These are phyloP conservation scores for Candida gigantensis DNA, from an alignment of 1,139 yeast species.

Conservation along the genomic window DNA sequence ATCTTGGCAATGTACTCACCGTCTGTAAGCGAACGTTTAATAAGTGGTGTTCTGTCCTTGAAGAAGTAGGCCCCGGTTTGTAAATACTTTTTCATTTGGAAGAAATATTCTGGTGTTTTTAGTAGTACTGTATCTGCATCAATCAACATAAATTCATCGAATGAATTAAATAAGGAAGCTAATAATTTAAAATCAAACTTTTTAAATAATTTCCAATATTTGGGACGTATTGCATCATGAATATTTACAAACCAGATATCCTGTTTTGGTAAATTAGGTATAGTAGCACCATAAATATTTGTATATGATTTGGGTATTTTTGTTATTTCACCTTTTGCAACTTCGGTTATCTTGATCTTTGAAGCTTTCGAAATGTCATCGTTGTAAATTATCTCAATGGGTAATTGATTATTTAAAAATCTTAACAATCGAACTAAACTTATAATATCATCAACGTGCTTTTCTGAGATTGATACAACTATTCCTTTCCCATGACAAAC, in stretches of 20 bases:
- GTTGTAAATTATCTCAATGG: constrained; percentile 37
- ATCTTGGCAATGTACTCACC: constrained; percentile 35
- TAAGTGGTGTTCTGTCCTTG: constrained; percentile 46
- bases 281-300: constrained; percentile 22
- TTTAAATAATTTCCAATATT: constrained; percentile 31
- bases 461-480: constrained; percentile 37
- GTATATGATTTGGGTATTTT: constrained; percentile 26
- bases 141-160: constrained; percentile 48
- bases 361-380: constrained; percentile 25
- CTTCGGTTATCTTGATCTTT: constrained; percentile 24
- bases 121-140: constrained; percentile 55
- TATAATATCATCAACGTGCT: constrained; percentile 29
- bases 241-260: constrained; percentile 49
- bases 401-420: constrained; percentile 30
- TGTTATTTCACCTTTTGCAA: constrained; percentile 24
- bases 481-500: constrained; percentile 36
- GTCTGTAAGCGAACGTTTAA: constrained; percentile 31
- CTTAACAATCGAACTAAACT: constrained; percentile 33
- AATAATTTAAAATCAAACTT: constrained; percentile 51
- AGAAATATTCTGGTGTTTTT: constrained; percentile 36
- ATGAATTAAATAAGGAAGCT: constrained; percentile 51
- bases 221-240: constrained; percentile 26
- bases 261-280: constrained; percentile 34
- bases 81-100: constrained; percentile 36
- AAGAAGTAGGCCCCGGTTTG: constrained; percentile 47